Conservation (phyloP, 495 filamentous ascomycete species). For the Lophium mytilinum region DNA sequence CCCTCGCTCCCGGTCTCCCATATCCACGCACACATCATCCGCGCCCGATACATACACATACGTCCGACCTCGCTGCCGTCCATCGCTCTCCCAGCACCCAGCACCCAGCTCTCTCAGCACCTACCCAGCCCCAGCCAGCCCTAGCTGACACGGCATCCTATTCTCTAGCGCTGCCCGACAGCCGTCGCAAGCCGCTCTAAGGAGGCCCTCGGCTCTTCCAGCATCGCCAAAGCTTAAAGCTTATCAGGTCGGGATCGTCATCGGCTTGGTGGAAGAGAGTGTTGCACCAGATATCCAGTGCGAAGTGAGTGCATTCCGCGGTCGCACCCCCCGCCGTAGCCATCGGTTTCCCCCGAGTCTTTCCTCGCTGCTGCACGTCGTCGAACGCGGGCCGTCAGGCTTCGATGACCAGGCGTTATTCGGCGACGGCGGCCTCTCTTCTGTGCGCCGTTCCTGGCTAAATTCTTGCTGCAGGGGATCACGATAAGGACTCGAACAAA, state of each 20-base stretch:
- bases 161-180: neutral
- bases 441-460: conserved; percentile 25
- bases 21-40: neutral
- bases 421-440: too few species aligned
- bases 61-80: neutral
- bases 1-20: neutral
- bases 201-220: neutral
- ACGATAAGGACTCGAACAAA: conserved; percentile 26
- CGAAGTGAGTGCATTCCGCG: neutral
- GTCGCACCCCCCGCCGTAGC: neutral
- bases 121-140: too few species aligned
- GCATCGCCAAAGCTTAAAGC: neutral
- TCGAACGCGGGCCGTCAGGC: neutral
- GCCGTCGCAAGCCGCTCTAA: neutral
- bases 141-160: too few species aligned
- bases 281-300: too few species aligned
- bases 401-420: too few species aligned
- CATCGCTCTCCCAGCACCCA: neutral
- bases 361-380: neutral
- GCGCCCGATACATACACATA: neutral
- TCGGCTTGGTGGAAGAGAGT: neutral
- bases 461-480: conserved; percentile 23
- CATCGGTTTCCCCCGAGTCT: neutral
- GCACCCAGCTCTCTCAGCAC: too few species aligned
- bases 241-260: neutral